phyloP scores from a whole-genome alignment of 345 rosid species.

The Arabidopsis arenosa region DNA sequence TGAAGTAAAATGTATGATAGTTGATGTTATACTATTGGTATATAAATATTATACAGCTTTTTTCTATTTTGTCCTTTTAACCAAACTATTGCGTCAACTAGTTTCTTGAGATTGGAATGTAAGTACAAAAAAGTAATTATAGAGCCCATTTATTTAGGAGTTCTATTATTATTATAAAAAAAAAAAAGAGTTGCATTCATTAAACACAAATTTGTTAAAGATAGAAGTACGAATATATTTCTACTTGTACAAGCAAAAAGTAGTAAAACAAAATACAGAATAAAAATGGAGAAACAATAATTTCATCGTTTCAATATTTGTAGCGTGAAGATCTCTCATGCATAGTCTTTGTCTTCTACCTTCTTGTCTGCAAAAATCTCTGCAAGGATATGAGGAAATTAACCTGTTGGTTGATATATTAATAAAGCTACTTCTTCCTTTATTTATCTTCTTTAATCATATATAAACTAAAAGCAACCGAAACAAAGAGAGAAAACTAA shows the following conservation, averaged over 20 bases:
- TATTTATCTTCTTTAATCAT: not conserved
- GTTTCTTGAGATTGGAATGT: constrained; percentile 18
- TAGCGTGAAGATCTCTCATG: constrained; percentile 37
- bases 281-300: constrained; percentile 1
- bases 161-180: not conserved
- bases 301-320: constrained; percentile 9
- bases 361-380: constrained; percentile 29
- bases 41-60: not conserved
- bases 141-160: not conserved
- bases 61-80: not conserved
- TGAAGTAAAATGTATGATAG: not conserved
- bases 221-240: constrained; percentile 29
- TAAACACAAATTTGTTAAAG: constrained; percentile 13
- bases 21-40: not conserved
- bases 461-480: constrained; percentile 28
- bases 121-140: not conserved
- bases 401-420: not conserved
- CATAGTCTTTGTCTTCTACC: constrained; percentile 10
- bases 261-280: not conserved
- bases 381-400: constrained; percentile 21
- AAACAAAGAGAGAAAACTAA: constrained; percentile 32
- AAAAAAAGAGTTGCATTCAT: constrained; percentile 13
- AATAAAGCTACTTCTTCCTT: not conserved
- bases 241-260: constrained; percentile 32
- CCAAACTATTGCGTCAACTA: constrained; percentile 9